These are phyloP conservation scores for Tuctoria greenei DNA, from an alignment of 176 grass and related monocot genomes.

Conservation along the genomic window DNA sequence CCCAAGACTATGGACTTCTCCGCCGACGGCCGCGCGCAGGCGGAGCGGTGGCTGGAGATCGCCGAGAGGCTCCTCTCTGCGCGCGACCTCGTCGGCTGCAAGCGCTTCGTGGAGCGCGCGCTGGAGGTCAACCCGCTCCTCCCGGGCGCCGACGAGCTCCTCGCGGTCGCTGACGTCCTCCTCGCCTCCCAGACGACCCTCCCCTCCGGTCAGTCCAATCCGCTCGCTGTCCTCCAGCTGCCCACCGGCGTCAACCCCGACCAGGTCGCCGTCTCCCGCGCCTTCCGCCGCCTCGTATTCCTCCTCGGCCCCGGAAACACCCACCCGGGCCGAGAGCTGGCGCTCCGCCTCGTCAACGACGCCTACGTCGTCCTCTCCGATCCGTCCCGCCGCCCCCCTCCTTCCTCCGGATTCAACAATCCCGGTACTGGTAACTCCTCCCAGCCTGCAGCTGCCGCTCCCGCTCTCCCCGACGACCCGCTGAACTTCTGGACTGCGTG, in stretches of 20 bases:
- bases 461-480: not conserved
- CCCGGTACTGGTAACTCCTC: not conserved
- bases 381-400: slow-evolving; percentile 34
- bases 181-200: slow-evolving; percentile 69
- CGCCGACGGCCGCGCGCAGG: slow-evolving; percentile 42
- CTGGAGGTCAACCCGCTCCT: slow-evolving; percentile 84
- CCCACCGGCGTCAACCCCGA: slow-evolving; percentile 28
- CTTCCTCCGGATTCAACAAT: not conserved
- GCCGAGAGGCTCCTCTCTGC: slow-evolving; percentile 72
- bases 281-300: slow-evolving; percentile 61
- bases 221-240: slow-evolving; percentile 63
- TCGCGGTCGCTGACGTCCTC: slow-evolving; percentile 86
- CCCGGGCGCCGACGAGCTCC: slow-evolving; percentile 80
- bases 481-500: slow-evolving; percentile 84
- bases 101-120: slow-evolving; percentile 87
- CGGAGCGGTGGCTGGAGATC: slow-evolving; percentile 76
- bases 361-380: slow-evolving; percentile 54
- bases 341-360: slow-evolving; percentile 49
- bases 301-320: slow-evolving; percentile 50
- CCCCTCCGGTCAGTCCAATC: slow-evolving; percentile 40
- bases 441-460: slow-evolving; percentile 11
- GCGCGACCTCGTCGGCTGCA: slow-evolving; percentile 85
- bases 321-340: slow-evolving; percentile 44
- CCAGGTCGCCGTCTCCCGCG: slow-evolving; percentile 34
- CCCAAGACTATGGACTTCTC: slow-evolving; percentile 43